Percentiles rank a stretch among this genome's conserved stretches.
Conservation (phyloP, 2,329 filamentous ascomycete genomes). For the Macrophomina tecta region DNA sequence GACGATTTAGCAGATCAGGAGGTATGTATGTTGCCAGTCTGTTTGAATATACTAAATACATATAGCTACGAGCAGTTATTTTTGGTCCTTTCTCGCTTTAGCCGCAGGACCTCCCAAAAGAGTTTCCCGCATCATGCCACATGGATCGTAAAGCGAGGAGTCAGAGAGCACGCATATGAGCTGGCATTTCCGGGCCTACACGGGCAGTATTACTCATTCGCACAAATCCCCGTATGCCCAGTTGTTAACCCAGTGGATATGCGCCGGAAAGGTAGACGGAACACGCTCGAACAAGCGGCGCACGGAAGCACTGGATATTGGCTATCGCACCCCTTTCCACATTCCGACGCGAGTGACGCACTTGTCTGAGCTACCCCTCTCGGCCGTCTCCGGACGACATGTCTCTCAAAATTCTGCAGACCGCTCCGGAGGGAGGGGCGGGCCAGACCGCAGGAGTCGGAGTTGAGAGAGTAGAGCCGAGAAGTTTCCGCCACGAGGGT, state of each 20-base stretch:
- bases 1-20: neutral
- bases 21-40: neutral
- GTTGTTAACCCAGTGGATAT: too few relatives aligned
- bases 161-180: neutral
- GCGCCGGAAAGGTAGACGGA: too few relatives aligned
- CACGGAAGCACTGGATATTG: neutral
- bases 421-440: neutral
- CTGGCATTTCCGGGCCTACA: neutral
- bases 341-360: neutral
- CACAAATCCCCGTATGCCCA: neutral
- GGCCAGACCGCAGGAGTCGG: neutral
- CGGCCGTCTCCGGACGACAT: neutral
- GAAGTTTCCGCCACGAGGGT: neutral
- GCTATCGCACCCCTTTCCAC: neutral
- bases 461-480: neutral
- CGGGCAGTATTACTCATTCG: neutral
- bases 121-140: slow-evolving; percentile 13
- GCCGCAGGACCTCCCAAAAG: neutral
- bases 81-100: neutral
- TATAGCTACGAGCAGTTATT: neutral
- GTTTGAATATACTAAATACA: neutral
- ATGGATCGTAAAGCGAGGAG: neutral
- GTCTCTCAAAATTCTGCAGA: neutral
- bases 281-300: neutral
- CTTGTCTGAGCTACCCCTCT: neutral